Evolutionary conservation across 306 rosid genomes (phyloP).

Genomic region (Malus sylvestris): DNA sequence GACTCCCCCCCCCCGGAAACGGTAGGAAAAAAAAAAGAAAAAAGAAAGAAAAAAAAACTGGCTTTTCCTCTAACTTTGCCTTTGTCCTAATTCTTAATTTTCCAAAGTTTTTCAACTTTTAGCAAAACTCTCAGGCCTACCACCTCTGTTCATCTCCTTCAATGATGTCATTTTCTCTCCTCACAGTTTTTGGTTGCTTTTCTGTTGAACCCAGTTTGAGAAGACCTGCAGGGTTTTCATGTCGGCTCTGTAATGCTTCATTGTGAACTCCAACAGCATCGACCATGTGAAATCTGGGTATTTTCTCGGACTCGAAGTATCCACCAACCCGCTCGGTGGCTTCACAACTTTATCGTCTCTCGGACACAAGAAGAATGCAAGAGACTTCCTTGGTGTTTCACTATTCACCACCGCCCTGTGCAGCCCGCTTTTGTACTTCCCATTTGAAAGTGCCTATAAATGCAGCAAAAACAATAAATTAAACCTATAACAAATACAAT

Average conservation of each 20-base stretch:
- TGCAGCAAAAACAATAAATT: neutral
- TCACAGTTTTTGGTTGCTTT: conserved; percentile 7
- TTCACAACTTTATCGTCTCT: conserved; percentile 65
- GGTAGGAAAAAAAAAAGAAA: neutral
- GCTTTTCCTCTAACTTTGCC: conserved; percentile 37
- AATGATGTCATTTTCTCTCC: conserved; percentile 14
- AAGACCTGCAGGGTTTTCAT: conserved; percentile 73
- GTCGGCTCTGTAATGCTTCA: conserved; percentile 86
- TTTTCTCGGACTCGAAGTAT: conserved; percentile 38
- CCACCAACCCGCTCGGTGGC: conserved; percentile 74
- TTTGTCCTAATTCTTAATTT: conserved; percentile 13
- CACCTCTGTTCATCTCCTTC: conserved; percentile 4
- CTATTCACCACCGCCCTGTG: conserved; percentile 97
- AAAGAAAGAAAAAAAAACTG: conserved; percentile 1
- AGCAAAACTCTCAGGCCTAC: conserved; percentile 14
- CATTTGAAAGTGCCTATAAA: conserved; percentile 80
- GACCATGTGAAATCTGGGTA: conserved; percentile 99
- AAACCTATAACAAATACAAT: neutral
- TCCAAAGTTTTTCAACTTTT: neutral
- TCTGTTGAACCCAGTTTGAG: conserved; percentile 58
- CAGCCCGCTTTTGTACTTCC: conserved; percentile 87
- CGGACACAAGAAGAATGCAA: conserved; percentile 93
- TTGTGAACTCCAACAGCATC: conserved; percentile 73
- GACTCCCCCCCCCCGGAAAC: neutral
- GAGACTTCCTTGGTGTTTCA: conserved; percentile 63